Conservation (phyloP, 2,329 filamentous ascomycete genomes). For the Aspergillus ruber region DNA sequence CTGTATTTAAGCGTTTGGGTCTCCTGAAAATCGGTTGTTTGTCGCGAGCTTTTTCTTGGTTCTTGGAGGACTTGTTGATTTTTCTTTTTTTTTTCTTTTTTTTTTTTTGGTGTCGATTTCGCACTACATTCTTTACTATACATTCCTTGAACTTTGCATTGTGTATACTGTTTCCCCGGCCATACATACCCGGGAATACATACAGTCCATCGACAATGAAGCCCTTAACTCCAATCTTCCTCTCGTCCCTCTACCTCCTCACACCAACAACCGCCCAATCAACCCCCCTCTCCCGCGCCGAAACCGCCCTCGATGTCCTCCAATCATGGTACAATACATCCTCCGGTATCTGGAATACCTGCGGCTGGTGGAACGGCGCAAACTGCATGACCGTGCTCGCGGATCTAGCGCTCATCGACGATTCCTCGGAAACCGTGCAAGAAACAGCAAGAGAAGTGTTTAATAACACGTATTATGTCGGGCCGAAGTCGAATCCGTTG, state of each 20-base stretch:
- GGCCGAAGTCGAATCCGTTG: slow-evolving; percentile 13
- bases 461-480: slow-evolving; percentile 35
- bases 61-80: no score
- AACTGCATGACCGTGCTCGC: slow-evolving; percentile 59
- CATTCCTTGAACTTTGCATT: no score
- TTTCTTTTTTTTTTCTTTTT: no score
- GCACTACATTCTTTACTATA: no score
- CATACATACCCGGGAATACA: no score
- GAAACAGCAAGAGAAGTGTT: slow-evolving; percentile 35
- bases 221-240: background rate
- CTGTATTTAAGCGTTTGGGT: no score
- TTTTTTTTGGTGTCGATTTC: no score
- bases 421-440: slow-evolving; percentile 17
- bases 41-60: no score
- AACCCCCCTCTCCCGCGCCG: background rate
- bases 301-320: slow-evolving; percentile 38
- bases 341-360: slow-evolving; percentile 58
- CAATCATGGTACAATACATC: slow-evolving; percentile 56
- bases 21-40: no score
- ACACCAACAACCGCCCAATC: background rate
- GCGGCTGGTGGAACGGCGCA: slow-evolving; percentile 69
- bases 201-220: background rate
- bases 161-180: no score
- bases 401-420: slow-evolving; percentile 43
- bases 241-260: background rate